phyloP scores from a whole-genome alignment of 2,329 filamentous ascomycete species.

The Exophiala sideris region DNA sequence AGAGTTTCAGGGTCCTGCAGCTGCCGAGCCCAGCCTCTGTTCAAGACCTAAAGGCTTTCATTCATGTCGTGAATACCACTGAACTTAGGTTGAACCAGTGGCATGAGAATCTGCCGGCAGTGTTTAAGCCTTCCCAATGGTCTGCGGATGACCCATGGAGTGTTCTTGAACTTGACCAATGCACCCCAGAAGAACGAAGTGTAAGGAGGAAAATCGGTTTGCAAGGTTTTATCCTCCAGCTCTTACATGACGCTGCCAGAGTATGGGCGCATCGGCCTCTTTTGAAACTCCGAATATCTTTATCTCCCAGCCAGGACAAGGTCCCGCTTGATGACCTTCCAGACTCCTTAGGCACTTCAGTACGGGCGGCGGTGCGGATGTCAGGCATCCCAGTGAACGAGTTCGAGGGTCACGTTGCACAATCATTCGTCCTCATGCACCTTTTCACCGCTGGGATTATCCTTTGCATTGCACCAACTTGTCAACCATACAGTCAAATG shows the following conservation, averaged over 20 bases:
- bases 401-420: constrained; percentile 31
- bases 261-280: constrained; percentile 29
- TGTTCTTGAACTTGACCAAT: constrained; percentile 10
- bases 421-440: constrained; percentile 26
- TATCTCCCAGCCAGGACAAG: constrained; percentile 1
- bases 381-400: constrained; percentile 30
- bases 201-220: constrained; percentile 16
- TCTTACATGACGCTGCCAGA: constrained; percentile 30
- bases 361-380: constrained; percentile 32
- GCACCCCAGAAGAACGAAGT: constrained; percentile 1
- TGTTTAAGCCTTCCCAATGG: constrained; percentile 10
- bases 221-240: constrained; percentile 26
- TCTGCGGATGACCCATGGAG: constrained; percentile 7
- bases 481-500: constrained; percentile 29
- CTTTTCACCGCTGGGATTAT: constrained; percentile 29
- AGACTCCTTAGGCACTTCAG: constrained; percentile 18
- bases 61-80: constrained; percentile 13
- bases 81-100: constrained; percentile 13
- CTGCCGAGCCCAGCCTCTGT: constrained; percentile 9
- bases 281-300: constrained; percentile 25
- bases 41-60: constrained; percentile 7
- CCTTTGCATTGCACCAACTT: constrained; percentile 33
- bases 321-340: constrained; percentile 7
- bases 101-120: constrained; percentile 8
- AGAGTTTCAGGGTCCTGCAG: constrained; percentile 23